phyloP scores from a whole-genome alignment of 1,284 basidiomycete genomes.

The Sanghuangporus sanghuang region DNA sequence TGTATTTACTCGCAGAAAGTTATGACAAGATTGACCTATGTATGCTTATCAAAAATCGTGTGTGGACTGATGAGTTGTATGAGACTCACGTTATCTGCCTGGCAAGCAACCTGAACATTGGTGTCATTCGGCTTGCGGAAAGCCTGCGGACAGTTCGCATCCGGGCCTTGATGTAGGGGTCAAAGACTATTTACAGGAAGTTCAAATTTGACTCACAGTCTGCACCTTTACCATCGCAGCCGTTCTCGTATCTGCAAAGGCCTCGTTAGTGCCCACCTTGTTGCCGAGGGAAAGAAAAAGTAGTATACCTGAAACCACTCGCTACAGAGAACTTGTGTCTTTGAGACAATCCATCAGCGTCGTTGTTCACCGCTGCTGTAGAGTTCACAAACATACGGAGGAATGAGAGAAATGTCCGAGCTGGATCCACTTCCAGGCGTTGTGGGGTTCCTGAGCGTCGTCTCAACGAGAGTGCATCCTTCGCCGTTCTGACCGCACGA shows the following conservation, averaged over 20 bases:
- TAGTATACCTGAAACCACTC: conserved; percentile 19
- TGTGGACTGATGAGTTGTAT: neutral
- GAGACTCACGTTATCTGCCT: conserved; percentile 19
- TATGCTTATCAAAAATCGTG: neutral
- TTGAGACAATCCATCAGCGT: neutral
- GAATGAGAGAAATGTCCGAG: conserved; percentile 25
- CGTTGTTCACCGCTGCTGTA: conserved; percentile 17
- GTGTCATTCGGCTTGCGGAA: conserved; percentile 21
- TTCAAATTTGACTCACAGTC: conserved; percentile 17
- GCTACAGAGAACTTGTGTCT: conserved; percentile 21
- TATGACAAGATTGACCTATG: conserved; percentile 22
- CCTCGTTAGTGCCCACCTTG: neutral
- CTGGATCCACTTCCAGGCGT: conserved; percentile 21
- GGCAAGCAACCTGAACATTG: conserved; percentile 20
- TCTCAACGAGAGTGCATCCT: conserved; percentile 25
- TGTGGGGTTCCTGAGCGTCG: conserved; percentile 23
- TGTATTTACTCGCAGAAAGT: conserved; percentile 20
- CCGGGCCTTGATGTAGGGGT: conserved; percentile 10
- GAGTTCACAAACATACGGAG: conserved; percentile 13
- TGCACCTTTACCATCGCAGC: conserved; percentile 21
- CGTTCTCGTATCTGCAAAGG: conserved; percentile 17
- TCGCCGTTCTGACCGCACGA: conserved; percentile 25
- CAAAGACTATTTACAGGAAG: neutral
- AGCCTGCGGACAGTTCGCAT: conserved; percentile 18
- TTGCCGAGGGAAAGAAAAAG: neutral